Evolutionary conservation across 768 basidiomycete genomes (phyloP).

Genomic region (Lactarius deliciosus): DNA sequence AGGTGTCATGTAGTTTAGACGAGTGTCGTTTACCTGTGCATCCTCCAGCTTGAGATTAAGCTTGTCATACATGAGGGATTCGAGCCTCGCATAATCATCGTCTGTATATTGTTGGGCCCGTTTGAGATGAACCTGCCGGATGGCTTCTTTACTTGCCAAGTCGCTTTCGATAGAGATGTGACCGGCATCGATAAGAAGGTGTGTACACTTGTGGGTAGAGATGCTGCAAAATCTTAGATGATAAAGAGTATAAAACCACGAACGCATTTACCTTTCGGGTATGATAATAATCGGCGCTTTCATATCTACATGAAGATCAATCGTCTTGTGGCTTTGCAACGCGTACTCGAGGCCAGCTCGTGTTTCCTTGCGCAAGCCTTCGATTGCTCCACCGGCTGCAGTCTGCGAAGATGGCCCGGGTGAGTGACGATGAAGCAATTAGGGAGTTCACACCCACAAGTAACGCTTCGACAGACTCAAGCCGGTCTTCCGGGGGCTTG

Average conservation of each 20-base stretch:
- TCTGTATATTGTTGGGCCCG: conserved; percentile 82
- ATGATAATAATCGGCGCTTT: conserved; percentile 97
- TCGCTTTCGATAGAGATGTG: conserved; percentile 94
- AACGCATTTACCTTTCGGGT: conserved; percentile 75
- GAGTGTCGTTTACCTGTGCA: conserved; percentile 67
- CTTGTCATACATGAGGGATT: conserved; percentile 95
- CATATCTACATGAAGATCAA: conserved; percentile 95
- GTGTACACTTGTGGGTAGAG: conserved; percentile 71
- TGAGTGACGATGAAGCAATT: conserved; percentile 17
- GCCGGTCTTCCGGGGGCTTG: conserved; percentile 88
- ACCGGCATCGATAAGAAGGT: conserved; percentile 92
- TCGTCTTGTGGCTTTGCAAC: conserved; percentile 88
- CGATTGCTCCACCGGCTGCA: conserved; percentile 90
- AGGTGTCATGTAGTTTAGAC: conserved; percentile 2
- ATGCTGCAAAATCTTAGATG: conserved; percentile 49
- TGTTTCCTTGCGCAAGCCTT: conserved; percentile 91
- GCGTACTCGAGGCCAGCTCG: conserved; percentile 93
- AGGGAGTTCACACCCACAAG: conserved; percentile 51
- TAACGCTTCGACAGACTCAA: conserved; percentile 93
- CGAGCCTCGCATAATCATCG: conserved; percentile 81
- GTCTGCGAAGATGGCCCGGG: conserved; percentile 45
- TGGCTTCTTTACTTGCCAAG: conserved; percentile 78
- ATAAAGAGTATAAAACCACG: conserved; percentile 13
- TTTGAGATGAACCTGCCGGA: conserved; percentile 78
- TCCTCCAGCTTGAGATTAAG: conserved; percentile 77